phyloP scores from a whole-genome alignment of 202 grass and related monocot species.

The Zoysia matrella region DNA sequence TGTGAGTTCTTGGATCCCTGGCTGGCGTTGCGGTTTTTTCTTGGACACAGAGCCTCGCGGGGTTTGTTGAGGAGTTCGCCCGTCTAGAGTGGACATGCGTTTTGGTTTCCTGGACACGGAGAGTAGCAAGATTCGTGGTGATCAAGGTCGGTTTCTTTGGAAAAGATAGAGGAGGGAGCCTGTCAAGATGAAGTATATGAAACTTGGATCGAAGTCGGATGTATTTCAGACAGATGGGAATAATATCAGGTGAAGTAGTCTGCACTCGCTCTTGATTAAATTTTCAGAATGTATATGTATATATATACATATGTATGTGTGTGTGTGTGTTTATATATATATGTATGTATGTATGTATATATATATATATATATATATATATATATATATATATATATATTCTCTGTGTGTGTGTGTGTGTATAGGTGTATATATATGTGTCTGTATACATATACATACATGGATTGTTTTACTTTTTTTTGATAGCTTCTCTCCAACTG shows the following conservation, averaged over 20 bases:
- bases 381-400: no score
- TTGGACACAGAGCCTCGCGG: constrained; percentile 37
- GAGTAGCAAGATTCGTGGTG: background rate
- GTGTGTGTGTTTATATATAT: no score
- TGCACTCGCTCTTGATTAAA: constrained; percentile 27
- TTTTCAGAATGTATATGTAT: constrained; percentile 16
- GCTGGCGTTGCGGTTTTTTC: constrained; percentile 36
- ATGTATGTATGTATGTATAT: no score
- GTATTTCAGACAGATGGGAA: constrained; percentile 88
- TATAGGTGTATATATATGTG: no score
- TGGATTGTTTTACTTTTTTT: background rate
- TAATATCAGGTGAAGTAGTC: constrained; percentile 69
- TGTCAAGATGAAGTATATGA: constrained; percentile 98
- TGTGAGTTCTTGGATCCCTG: constrained; percentile 43
- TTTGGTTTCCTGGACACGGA: constrained; percentile 31
- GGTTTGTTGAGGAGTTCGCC: constrained; percentile 43
- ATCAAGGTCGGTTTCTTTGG: constrained; percentile 29
- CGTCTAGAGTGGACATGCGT: constrained; percentile 38
- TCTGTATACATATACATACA: background rate
- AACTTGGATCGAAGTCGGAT: constrained; percentile 97
- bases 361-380: no score
- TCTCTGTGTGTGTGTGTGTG: no score
- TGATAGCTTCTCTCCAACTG: background rate
- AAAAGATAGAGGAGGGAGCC: background rate
- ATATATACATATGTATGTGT: no score